phyloP scores from a whole-genome alignment of 495 filamentous ascomycete genomes.

The Terfezia boudieri region DNA sequence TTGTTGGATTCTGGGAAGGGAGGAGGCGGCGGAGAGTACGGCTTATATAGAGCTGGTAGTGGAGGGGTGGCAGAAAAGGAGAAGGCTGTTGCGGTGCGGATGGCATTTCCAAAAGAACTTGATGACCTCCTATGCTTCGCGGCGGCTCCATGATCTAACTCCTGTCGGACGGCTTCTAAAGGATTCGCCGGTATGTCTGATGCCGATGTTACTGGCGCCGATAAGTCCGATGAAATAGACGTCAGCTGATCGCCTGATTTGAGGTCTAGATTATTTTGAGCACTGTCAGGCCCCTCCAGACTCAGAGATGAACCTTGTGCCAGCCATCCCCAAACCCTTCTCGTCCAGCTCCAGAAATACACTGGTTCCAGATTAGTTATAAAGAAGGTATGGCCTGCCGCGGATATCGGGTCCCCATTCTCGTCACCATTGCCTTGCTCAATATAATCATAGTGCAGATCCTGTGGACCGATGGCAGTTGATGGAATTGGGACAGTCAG shows the following conservation, averaged over 20 bases:
- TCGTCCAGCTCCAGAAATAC: slow-evolving; percentile 89
- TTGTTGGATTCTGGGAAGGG: not conserved
- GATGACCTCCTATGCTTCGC: not conserved
- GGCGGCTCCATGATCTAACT: not conserved
- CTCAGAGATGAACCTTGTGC: not conserved
- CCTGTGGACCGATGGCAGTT: not conserved
- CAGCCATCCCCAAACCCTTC: slow-evolving; percentile 41
- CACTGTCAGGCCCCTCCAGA: not conserved
- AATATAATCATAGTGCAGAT: not conserved
- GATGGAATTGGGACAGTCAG: slow-evolving; percentile 26
- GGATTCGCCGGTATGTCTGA: not conserved
- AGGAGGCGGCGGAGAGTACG: not conserved
- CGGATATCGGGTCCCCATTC: slow-evolving; percentile 32
- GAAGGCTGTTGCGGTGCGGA: not conserved
- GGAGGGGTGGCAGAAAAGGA: not conserved
- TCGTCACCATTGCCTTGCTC: not conserved
- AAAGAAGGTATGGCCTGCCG: slow-evolving; percentile 88
- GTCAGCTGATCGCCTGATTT: not conserved
- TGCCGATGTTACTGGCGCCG: not conserved
- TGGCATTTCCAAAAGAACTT: not conserved
- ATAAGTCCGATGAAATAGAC: not conserved
- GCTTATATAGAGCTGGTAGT: not conserved
- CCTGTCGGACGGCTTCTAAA: not conserved
- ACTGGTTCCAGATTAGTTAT: slow-evolving; percentile 80
- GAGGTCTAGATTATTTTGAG: not conserved